Evolutionary conservation across 306 rosid species (phyloP).

Genomic region (Cajanus cajan): DNA sequence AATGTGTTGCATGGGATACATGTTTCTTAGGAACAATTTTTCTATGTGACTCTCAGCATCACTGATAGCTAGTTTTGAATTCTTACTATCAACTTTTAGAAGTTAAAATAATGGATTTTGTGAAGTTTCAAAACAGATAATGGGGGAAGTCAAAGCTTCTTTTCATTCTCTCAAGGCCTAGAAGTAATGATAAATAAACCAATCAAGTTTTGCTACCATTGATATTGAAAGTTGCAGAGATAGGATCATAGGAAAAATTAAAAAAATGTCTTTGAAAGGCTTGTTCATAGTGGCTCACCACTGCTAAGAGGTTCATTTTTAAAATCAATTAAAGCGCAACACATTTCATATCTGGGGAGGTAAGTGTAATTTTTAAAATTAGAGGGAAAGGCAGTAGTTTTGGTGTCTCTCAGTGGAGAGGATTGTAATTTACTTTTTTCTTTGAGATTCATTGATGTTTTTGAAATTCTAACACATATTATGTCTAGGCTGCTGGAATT

Average conservation of each 20-base stretch:
- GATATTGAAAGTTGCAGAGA: not conserved
- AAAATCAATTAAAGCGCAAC: not conserved
- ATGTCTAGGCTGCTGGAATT: not conserved
- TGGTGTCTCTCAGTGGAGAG: not conserved
- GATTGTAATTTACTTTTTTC: not conserved
- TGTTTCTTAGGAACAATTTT: not conserved
- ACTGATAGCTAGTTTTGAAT: not conserved
- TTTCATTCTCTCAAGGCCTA: not conserved
- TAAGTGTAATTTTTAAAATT: not conserved
- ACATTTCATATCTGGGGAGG: not conserved
- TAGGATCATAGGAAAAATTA: not conserved
- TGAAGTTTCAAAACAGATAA: not conserved
- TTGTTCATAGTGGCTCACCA: not conserved
- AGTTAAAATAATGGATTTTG: not conserved
- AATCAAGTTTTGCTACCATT: not conserved
- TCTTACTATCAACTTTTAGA: not conserved
- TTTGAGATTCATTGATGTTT: not conserved
- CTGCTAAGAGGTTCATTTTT: not conserved
- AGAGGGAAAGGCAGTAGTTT: not conserved
- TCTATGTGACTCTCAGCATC: not conserved
- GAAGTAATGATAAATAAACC: not conserved
- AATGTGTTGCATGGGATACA: not conserved
- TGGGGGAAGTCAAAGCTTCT: not conserved
- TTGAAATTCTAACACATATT: not conserved
- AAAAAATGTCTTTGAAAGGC: not conserved